Percentiles rank a stretch among this genome's conserved stretches.
Conservation (phyloP, 495 filamentous ascomycete genomes). For the Trichodelitschia bisporula region DNA sequence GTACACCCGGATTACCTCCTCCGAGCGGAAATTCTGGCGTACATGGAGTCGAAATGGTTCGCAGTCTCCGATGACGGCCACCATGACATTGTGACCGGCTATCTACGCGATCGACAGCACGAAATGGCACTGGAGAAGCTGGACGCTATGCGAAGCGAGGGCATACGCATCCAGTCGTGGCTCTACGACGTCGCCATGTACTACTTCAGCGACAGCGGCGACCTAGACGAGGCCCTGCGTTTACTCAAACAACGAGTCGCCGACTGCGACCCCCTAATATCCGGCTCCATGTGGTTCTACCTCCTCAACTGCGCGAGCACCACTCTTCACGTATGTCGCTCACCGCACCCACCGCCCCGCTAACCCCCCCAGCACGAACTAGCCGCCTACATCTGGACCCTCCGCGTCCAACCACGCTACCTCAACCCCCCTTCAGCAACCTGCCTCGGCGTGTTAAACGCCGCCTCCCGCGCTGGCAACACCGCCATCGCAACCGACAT, state of each 20-base stretch:
- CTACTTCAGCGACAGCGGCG: slow-evolving; percentile 38
- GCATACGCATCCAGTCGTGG: slow-evolving; percentile 35
- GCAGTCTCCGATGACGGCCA: slow-evolving; percentile 34
- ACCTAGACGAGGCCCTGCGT: slow-evolving; percentile 48
- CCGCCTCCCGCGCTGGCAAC: slow-evolving; percentile 42
- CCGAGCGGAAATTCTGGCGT: slow-evolving; percentile 41
- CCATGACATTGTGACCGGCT: slow-evolving; percentile 42
- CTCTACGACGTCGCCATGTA: slow-evolving; percentile 52
- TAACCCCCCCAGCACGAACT: slow-evolving; percentile 16
- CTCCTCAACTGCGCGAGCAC: slow-evolving; percentile 43
- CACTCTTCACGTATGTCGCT: too few relatives aligned
- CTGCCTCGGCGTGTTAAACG: slow-evolving; percentile 36
- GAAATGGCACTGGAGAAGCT: slow-evolving; percentile 60
- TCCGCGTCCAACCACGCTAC: slow-evolving; percentile 27
- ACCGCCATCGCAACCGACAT: slow-evolving; percentile 39
- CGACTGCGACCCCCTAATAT: slow-evolving; percentile 15
- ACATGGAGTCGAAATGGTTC: slow-evolving; percentile 48
- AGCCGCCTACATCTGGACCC: slow-evolving; percentile 35
- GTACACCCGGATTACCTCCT: slow-evolving; percentile 71
- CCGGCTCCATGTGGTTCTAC: slow-evolving; percentile 30
- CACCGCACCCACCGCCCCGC: too few relatives aligned
- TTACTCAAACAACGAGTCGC: slow-evolving; percentile 31
- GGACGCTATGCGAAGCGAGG: slow-evolving; percentile 33
- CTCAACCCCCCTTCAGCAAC: slow-evolving; percentile 41
- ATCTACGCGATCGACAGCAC: slow-evolving; percentile 55